Evolutionary conservation across 2,329 filamentous ascomycete genomes (phyloP), one percentile per base, ranked within the genome.

Genomic region (Cryphonectria naterciae): DNA sequence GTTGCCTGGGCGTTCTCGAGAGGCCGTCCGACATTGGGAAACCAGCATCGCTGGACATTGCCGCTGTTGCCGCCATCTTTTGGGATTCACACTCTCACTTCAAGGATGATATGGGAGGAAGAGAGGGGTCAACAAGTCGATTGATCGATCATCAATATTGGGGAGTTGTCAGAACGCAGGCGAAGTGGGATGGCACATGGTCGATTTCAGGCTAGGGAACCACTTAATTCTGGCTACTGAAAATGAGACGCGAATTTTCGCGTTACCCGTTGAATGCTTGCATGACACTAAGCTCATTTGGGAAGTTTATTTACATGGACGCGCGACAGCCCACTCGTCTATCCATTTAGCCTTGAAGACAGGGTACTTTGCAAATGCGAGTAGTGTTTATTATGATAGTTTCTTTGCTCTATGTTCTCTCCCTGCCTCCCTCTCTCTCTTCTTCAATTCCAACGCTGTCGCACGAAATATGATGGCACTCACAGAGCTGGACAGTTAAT

Each of bases 11-110:
- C 60, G 85, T 84, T 68, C 82, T 80, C 61, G 83, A 84, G 65
- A 82, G 81, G 70, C 81, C 85, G 75, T 89, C 87, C 73, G 88
- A 89, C 85, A 89, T 89, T 76, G 84, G 79, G 76, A 85, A 84
- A 75, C 86, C 87, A 78, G 82, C 81, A 74, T 89, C 87, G 82
- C 87, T 89, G 70, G 87, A 84, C 71, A 85, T 80, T 76, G 85
- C 84, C 85, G 87, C 86, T 71, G 74, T 68, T 62, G 75, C 66
- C 32, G 74, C 74, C 75, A 75, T 77, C 17, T 66, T 66, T 68
- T 70, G 37, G 52, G 41, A 37, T 28, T 39, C 4, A 67, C 43
- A 22, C 17, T 52, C 52, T 32, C 17, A 11, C 8, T 52, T 46
- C 32, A 10, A 46, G 37, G 10, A 19, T 19, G 6, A 41, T 41